phyloP scores from a whole-genome alignment of 495 filamentous ascomycete genomes.

The Penicillium desertorum region DNA sequence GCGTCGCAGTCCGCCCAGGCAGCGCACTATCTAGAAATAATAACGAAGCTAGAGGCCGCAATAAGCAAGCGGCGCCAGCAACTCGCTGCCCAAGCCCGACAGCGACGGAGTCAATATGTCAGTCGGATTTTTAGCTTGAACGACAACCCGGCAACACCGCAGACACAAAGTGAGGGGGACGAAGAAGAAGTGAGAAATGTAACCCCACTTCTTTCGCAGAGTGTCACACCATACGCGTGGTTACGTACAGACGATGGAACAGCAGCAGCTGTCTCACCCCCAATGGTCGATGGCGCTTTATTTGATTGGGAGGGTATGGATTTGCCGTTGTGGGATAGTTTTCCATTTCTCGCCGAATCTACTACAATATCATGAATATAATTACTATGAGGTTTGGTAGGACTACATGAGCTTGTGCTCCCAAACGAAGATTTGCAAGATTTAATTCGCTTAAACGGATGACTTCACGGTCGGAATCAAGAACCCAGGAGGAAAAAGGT shows the following conservation, averaged over 20 bases:
- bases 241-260: constrained; percentile 20
- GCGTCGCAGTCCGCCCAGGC: constrained; percentile 40
- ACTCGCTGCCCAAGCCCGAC: constrained; percentile 29
- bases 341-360: constrained; percentile 38
- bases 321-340: constrained; percentile 38
- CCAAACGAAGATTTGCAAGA: not conserved
- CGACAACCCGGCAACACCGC: constrained; percentile 16
- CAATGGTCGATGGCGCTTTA: constrained; percentile 22
- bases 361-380: constrained; percentile 1
- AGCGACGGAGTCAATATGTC: constrained; percentile 37
- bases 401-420: not conserved
- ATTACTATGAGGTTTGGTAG: not conserved
- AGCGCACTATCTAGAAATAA: constrained; percentile 41
- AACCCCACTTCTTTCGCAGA: constrained; percentile 14
- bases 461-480: constrained; percentile 14
- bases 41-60: constrained; percentile 34
- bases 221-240: constrained; percentile 21
- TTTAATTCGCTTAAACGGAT: not conserved
- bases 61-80: constrained; percentile 37
- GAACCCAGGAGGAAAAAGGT: constrained; percentile 19
- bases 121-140: constrained; percentile 41
- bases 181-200: constrained; percentile 11
- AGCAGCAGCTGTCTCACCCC: constrained; percentile 18
- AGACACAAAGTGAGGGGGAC: constrained; percentile 6
- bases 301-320: constrained; percentile 38